Base-by-base conservation (phyloP, 805 yeast species). In the Yamadazyma tumulicola region DNA sequence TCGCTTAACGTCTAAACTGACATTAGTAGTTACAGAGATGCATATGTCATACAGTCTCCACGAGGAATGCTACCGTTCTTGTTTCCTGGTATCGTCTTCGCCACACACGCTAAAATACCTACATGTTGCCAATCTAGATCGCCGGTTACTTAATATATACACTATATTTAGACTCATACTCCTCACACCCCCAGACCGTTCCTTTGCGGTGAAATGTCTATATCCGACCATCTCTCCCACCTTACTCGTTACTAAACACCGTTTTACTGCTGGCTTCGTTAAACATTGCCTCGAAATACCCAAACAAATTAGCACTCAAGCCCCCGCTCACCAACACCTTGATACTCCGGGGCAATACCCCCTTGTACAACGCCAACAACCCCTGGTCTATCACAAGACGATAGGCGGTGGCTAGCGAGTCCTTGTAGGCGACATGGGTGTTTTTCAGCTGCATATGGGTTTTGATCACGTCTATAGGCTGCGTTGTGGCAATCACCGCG, bases 391-490 rank as follows among this genome's bases (percentile, higher is more conserved):
- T 42, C 23, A 61, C 55, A 5, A 62, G 36, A 26, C 51, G 48
- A 40, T 55, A 61, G 9, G 66, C 68, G 1, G 67, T 59, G 13
- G 77, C 72, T 48, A 83, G 58, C 5, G 86, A 67, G 57, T 81
- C 86, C 38, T 67, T 70, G 53, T 81, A 82, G 2, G 74, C 47
- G 4, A 56, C 49, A 49, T 69, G 69, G n/a, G 82, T 77, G 51
- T 80, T 77, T 48, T 79, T 75, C 49, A 87, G 76, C 59, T 88
- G 96, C 76, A 88, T 76, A 51, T 95, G 74, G 2, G 96, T 77
- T 62, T 89, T 89, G 31, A 89, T 60, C 2, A 86, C 85, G 60
- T 89, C 97, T 19, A 89, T 64, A 0, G 97, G 97, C 60, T 87
- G 97, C 0, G 96, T 89, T 0, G 75, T 64, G 0, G 75, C 77